phyloP scores from a whole-genome alignment of 2,329 filamentous ascomycete genomes.

The Colletotrichum truncatum region DNA sequence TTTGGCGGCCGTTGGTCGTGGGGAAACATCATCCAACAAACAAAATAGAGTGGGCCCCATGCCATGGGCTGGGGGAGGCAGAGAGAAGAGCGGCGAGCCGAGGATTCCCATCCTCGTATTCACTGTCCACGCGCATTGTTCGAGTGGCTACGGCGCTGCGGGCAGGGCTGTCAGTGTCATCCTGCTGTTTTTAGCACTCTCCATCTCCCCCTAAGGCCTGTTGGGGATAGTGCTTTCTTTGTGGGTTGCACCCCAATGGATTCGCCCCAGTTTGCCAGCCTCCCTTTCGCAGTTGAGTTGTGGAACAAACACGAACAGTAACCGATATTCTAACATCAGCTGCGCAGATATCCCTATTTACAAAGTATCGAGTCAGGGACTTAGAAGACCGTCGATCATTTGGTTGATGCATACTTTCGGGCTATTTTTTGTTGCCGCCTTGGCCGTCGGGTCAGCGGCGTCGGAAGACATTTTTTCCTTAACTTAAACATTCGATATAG shows the following conservation, averaged over 20 bases:
- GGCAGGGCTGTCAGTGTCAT: conserved; percentile 1
- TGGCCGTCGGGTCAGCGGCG: neutral
- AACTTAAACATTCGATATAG: neutral
- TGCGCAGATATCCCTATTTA: neutral
- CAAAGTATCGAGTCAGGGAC: neutral
- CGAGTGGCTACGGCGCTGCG: neutral
- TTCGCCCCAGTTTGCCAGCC: conserved; percentile 9
- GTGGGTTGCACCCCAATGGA: neutral
- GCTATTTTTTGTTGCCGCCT: neutral
- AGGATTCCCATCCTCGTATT: conserved; percentile 24
- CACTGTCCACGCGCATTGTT: conserved; percentile 3
- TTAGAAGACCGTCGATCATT: neutral
- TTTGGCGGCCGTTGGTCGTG: conserved; percentile 8
- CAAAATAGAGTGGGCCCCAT: neutral
- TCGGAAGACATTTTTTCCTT: neutral
- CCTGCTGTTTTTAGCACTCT: conserved; percentile 21
- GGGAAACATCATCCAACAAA: conserved; percentile 17
- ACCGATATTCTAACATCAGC: neutral
- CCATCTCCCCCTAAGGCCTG: neutral
- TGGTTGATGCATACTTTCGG: neutral
- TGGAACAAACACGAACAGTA: neutral
- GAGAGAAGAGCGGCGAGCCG: neutral
- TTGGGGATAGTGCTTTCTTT: neutral
- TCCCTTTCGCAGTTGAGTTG: neutral
- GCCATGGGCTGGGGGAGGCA: neutral